Percentiles rank a stretch among this genome's conserved stretches.
These are phyloP conservation scores for Juglanconis oblonga DNA, from an alignment of 2,329 filamentous ascomycete species.

Conservation along the genomic window DNA sequence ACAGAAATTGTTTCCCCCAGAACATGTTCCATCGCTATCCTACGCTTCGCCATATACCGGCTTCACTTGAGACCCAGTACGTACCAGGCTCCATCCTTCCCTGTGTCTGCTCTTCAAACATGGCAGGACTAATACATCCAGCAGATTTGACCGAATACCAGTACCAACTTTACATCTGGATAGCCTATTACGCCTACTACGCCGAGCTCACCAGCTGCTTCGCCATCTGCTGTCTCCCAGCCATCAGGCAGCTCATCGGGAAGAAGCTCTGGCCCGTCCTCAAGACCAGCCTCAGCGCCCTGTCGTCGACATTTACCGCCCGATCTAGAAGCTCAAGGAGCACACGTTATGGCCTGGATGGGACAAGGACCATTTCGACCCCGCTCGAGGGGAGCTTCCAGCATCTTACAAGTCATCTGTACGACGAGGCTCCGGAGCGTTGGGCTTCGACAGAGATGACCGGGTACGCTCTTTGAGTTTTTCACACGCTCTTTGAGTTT, in stretches of 20 bases:
- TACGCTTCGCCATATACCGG: not conserved
- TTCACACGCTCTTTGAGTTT: no score
- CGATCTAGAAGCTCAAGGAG: not conserved
- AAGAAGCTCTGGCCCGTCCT: conserved; percentile 8
- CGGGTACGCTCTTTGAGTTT: not conserved
- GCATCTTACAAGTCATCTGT: not conserved
- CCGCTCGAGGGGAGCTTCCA: not conserved
- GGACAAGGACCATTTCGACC: not conserved
- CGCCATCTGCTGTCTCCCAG: conserved; percentile 9
- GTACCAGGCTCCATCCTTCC: not conserved
- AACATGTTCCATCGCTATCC: not conserved
- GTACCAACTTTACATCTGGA: conserved; percentile 5
- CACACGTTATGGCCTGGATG: not conserved
- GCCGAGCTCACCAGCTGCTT: conserved; percentile 12
- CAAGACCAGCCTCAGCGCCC: not conserved
- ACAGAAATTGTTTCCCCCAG: not conserved
- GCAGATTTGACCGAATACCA: not conserved
- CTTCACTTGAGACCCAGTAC: not conserved
- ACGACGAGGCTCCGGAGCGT: not conserved
- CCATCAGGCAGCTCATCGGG: conserved; percentile 7
- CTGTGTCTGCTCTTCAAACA: not conserved
- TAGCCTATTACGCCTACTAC: conserved; percentile 1
- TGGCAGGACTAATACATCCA: not conserved
- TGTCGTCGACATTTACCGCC: not conserved
- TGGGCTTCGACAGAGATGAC: not conserved